Base-by-base conservation (phyloP, 164 flowering plant species). In the Vitis amurensis region DNA sequence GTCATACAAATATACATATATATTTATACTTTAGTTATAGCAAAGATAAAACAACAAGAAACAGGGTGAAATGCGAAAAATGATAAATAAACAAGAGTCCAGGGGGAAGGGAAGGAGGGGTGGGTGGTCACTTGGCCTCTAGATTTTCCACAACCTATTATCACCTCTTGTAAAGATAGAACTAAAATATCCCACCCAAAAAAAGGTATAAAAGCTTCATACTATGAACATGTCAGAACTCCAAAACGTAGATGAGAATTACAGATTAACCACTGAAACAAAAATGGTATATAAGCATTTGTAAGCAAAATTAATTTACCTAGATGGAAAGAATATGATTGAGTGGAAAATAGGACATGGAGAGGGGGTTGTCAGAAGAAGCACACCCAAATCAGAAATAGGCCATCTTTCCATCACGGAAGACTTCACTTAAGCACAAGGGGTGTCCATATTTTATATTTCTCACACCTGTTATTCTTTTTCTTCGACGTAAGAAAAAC, bases 191-290 rank as follows among this genome's bases (percentile, higher is more conserved):
- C 63, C 51, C 50, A 60, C 66, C 52, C 19, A 29, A 2, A 50
- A 15, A n/a, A 64, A 12, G 55, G 59, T 48, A 60, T 51, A 19
- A 74, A 64, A 64, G 50, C 17, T 19, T 31, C 64, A 53, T 27
- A 50, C 17, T 55, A 50, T 55, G 60, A 58, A 67, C 68, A 64
- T 7, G 27, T 44, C 50, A n/a, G 16, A 37, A 51, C 59, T 57
- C 69, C 47, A 61, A 48, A 48, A 31, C 9, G 11, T 49, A 61
- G 48, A 61, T 49, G 68, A 48, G 27, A 55, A 57, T 23, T 3
- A 47, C 3, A 30, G 56, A 56, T 7, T 19, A 13, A 49, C 23
- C 71, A 37, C 44, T 37, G 44, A 37, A 37, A 37, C 44, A 37
- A 37, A 37, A 37, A 37, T 3, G 44, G 44, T 37, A 37, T 37